Percentiles rank a stretch among this genome's conserved stretches.
Conservation (phyloP, 768 basidiomycete species). For the Amanita jacksonii region DNA sequence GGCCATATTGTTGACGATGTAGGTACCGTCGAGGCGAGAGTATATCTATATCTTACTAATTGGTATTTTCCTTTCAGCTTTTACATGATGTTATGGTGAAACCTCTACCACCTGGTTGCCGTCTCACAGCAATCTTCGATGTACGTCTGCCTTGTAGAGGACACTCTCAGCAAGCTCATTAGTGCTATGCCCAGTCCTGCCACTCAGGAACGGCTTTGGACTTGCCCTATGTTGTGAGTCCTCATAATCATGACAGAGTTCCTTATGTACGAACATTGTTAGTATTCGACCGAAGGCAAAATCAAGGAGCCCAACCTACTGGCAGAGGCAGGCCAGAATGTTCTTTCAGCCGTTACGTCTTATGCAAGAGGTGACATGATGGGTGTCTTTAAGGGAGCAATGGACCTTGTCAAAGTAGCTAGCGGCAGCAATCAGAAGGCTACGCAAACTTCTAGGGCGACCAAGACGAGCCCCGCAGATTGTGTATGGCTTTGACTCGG, state of each 20-base stretch:
- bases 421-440: conserved; percentile 60
- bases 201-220: conserved; percentile 86
- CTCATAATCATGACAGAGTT: neutral
- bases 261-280: neutral
- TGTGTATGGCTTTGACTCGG: conserved; percentile 41
- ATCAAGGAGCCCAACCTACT: conserved; percentile 90
- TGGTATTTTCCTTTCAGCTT: conserved; percentile 24
- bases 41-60: neutral
- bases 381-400: conserved; percentile 65
- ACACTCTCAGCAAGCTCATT: neutral
- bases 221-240: conserved; percentile 54
- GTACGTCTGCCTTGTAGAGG: conserved; percentile 29
- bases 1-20: conserved; percentile 91
- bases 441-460: conserved; percentile 54
- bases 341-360: conserved; percentile 68
- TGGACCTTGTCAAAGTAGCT: conserved; percentile 66
- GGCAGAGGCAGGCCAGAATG: conserved; percentile 78
- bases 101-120: conserved; percentile 76
- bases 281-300: conserved; percentile 94
- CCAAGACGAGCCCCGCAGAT: conserved; percentile 77
- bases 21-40: conserved; percentile 18
- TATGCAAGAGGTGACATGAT: conserved; percentile 76
- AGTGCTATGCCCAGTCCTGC: conserved; percentile 45
- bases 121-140: conserved; percentile 77
- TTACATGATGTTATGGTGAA: conserved; percentile 78